Conservation (phyloP, 495 filamentous ascomycete genomes). For the Achaetomiella virescens region DNA sequence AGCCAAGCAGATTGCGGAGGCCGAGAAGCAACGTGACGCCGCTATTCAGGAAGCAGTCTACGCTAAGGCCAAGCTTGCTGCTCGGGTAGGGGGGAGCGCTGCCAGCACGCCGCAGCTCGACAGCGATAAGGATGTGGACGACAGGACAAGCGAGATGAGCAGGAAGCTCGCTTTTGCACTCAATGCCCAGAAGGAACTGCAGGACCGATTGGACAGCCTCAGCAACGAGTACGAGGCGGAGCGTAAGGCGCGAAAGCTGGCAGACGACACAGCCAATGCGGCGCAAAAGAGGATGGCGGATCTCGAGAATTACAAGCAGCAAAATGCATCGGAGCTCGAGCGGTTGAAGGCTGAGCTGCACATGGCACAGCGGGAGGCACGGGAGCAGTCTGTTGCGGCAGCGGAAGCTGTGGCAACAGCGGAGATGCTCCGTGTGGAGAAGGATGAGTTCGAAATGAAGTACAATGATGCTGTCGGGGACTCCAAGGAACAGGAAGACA, state of each 20-base stretch:
- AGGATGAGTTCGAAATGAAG: slow-evolving; percentile 67
- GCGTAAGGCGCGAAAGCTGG: slow-evolving; percentile 67
- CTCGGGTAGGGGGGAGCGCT: slow-evolving; percentile 62
- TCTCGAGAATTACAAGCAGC: slow-evolving; percentile 73
- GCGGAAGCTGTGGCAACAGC: slow-evolving; percentile 68
- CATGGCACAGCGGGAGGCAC: slow-evolving; percentile 59
- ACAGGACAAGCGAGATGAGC: slow-evolving; percentile 70
- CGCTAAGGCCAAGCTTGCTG: slow-evolving; percentile 86
- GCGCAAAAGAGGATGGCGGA: slow-evolving; percentile 77
- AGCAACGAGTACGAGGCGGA: slow-evolving; percentile 71
- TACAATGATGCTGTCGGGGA: slow-evolving; percentile 60
- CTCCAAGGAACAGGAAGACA: slow-evolving; percentile 63
- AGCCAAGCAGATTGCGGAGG: slow-evolving; percentile 82
- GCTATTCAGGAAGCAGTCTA: slow-evolving; percentile 91
- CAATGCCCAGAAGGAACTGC: slow-evolving; percentile 68
- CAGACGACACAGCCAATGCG: slow-evolving; percentile 80
- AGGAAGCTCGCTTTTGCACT: slow-evolving; percentile 77
- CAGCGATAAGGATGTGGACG: slow-evolving; percentile 53
- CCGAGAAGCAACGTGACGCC: slow-evolving; percentile 86
- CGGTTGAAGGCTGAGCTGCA: slow-evolving; percentile 79
- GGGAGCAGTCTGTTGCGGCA: slow-evolving; percentile 70
- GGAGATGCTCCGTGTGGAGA: slow-evolving; percentile 73
- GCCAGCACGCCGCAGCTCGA: slow-evolving; percentile 67
- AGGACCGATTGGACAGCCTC: slow-evolving; percentile 59
- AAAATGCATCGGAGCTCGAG: slow-evolving; percentile 74